These are phyloP conservation scores for Grosmannia serpens DNA, from an alignment of 2,329 filamentous ascomycete species.

Conservation along the genomic window DNA sequence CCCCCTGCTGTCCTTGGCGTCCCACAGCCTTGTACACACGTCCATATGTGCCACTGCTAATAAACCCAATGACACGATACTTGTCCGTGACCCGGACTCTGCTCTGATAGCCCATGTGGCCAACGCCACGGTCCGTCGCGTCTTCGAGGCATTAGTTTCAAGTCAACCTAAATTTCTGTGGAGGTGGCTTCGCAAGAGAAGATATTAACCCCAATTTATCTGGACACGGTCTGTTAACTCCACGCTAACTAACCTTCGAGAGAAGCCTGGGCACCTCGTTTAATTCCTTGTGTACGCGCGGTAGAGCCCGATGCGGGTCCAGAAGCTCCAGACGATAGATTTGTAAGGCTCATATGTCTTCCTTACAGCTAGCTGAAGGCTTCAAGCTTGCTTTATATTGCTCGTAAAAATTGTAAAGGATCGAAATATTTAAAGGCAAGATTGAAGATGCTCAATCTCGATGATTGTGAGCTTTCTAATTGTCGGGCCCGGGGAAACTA, in stretches of 20 bases:
- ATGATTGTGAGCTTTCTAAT: no score
- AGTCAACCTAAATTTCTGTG: neutral
- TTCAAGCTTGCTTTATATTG: neutral
- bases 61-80: slow-evolving; percentile 96
- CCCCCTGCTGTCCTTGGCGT: slow-evolving; percentile 59
- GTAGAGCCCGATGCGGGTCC: slow-evolving; percentile 34
- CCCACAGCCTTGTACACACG: slow-evolving; percentile 92
- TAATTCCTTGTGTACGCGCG: slow-evolving; percentile 35
- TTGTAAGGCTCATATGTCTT: slow-evolving; percentile 39
- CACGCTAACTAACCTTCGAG: slow-evolving; percentile 44
- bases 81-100: slow-evolving; percentile 86
- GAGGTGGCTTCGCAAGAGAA: neutral
- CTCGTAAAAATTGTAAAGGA: neutral
- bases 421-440: no score
- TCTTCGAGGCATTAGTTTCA: slow-evolving; percentile 25
- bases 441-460: no score
- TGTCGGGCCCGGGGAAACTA: neutral
- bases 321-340: slow-evolving; percentile 38
- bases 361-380: neutral
- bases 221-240: neutral
- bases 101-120: slow-evolving; percentile 45
- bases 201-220: neutral
- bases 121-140: slow-evolving; percentile 36
- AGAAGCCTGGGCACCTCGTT: slow-evolving; percentile 47
- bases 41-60: slow-evolving; percentile 95